Evolutionary conservation across 140 eudicot genomes (phyloP), one percentile per base, ranked within the genome.

Genomic region (Flaveria floridana): DNA sequence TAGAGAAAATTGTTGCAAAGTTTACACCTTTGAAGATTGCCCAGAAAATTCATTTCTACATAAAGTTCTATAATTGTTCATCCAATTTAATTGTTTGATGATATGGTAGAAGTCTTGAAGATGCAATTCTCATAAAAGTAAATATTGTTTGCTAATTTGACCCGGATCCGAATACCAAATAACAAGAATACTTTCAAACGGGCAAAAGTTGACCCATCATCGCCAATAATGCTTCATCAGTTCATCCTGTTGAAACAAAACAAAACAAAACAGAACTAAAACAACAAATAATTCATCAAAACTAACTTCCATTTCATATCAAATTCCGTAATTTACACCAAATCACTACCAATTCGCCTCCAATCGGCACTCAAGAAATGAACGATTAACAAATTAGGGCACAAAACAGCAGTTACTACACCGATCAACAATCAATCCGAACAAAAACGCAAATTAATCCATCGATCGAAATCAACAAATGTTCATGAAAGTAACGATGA

Each of bases 271-370:
- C 6, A n/a, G 14, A 42, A 13, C 3, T 30, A 12, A 67, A 76
- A 76, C 18, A 46, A 26, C 7, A 59, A 42, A 59, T 5, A 69
- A 8, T 69, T 77, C 70, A 69, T 23, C 66, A 57, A 78, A 78
- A 58, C 15, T 30, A 30, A 53, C 28, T 47, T 57, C 50, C 65
- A 25, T 11, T 64, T 78, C 51, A 61, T 68, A 61, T 67, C 48
- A 67, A 74, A 67, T 46, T 66, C 79, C 55, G 13, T 71, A 58
- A 78, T 80, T 69, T 74, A 80, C 83, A 80, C 9, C 68, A 57
- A 6, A 30, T 28, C 48, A 46, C 69, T n/a, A 79, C 2, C 71
- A 47, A 73, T 79, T 58, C 47, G 63, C 51, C 41, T 25, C 18
- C 41, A 62, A 46, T 34, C 41, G 41, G 41, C 41, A 34, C 41